phyloP scores from a whole-genome alignment of 345 rosid species.

The Hibiscus mutabilis region DNA sequence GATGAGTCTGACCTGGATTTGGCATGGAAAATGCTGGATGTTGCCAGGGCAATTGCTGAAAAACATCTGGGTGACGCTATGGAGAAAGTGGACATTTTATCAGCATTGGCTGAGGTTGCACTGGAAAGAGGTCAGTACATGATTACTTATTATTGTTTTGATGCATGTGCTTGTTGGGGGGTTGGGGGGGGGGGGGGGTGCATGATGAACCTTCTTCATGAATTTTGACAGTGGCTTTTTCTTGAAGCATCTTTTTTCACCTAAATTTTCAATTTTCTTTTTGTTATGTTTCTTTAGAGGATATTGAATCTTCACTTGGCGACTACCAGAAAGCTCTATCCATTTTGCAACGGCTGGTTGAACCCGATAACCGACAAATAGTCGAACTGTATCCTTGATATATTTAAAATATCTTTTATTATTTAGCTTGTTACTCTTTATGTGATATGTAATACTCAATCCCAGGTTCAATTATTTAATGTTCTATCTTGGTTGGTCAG shows the following conservation, averaged over 20 bases:
- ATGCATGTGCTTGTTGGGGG: not conserved
- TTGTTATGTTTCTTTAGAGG: slow-evolving; percentile 49
- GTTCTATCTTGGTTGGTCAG: not conserved
- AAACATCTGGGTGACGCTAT: slow-evolving; percentile 54
- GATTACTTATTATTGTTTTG: not conserved
- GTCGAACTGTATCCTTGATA: slow-evolving; percentile 90
- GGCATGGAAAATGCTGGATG: slow-evolving; percentile 96
- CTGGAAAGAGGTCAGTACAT: slow-evolving; percentile 73
- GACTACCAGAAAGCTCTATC: slow-evolving; percentile 82
- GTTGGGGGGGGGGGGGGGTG: not conserved
- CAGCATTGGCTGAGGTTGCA: slow-evolving; percentile 78
- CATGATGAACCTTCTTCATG: not conserved
- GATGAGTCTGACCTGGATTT: slow-evolving; percentile 87
- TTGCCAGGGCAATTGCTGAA: slow-evolving; percentile 88
- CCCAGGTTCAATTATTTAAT: not conserved
- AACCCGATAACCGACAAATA: slow-evolving; percentile 72
- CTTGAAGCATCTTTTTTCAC: not conserved
- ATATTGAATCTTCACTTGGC: slow-evolving; percentile 78
- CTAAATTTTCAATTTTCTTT: slow-evolving; percentile 1
- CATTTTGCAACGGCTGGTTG: slow-evolving; percentile 71
- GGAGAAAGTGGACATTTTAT: slow-evolving; percentile 82
- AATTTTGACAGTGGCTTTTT: not conserved
- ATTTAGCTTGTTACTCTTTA: not conserved
- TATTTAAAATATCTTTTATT: not conserved
- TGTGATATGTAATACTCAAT: not conserved